Conservation (phyloP, 139 green algal genomes). For the Chlorella sp. region DNA sequence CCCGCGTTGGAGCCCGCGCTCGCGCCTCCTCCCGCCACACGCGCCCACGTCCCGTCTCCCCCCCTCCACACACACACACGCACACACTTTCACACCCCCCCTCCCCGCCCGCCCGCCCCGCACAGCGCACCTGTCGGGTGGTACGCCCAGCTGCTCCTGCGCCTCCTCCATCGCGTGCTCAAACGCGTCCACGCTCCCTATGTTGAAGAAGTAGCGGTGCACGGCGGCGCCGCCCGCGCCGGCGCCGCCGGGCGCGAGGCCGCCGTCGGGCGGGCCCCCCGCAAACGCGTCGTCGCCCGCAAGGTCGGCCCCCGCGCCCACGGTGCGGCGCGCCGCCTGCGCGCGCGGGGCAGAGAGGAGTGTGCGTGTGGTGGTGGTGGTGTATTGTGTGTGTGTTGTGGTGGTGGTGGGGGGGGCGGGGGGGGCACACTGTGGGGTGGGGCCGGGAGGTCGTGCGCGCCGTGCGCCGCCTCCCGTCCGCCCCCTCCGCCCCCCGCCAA, state of each 20-base stretch:
- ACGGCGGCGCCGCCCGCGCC: constrained; percentile 1
- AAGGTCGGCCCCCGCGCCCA: constrained; percentile 7
- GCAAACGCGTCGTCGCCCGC: neutral
- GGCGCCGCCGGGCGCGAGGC: neutral
- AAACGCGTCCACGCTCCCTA: constrained; percentile 95
- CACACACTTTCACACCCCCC: neutral
- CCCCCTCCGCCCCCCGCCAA: too few relatives aligned
- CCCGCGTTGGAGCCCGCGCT: neutral
- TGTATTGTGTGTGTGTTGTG: too few relatives aligned
- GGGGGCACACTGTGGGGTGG: too few relatives aligned
- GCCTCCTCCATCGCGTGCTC: constrained; percentile 97
- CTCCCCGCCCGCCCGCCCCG: neutral
- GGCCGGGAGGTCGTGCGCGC: too few relatives aligned
- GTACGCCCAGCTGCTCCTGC: constrained; percentile 64
- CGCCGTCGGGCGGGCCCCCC: neutral
- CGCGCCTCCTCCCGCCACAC: neutral
- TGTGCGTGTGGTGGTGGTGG: neutral
- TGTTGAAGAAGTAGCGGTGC: constrained; percentile 94
- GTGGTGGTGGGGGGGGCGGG: too few relatives aligned
- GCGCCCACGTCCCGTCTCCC: neutral
- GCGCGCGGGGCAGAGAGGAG: constrained; percentile 2
- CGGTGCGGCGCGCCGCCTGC: neutral
- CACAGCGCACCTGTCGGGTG: neutral
- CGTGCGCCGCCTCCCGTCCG: too few relatives aligned
- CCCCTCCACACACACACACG: neutral